A percentile compares a stretch with the other conserved stretches of the same genome.
Evolutionary conservation across 2,329 filamentous ascomycete genomes (phyloP).

Genomic region (Coniella lustricola): DNA sequence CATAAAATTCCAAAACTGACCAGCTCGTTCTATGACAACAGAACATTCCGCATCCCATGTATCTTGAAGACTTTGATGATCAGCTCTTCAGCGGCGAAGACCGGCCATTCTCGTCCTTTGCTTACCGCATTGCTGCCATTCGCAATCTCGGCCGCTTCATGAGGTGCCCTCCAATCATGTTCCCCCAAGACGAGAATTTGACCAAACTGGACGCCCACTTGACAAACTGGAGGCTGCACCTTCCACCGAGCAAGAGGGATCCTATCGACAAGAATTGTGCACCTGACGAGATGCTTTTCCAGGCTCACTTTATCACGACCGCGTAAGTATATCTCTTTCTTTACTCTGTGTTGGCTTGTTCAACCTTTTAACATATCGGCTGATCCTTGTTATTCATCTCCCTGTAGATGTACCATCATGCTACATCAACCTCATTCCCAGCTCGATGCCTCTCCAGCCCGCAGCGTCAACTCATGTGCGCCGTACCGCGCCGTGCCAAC

Average conservation of each 20-base stretch:
- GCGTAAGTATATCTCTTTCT: conserved; percentile 33
- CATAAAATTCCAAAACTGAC: neutral
- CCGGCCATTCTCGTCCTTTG: conserved; percentile 71
- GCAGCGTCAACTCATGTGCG: conserved; percentile 59
- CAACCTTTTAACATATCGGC: too few species aligned
- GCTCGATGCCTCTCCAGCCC: conserved; percentile 55
- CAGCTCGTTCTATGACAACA: conserved; percentile 19
- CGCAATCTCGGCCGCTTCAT: conserved; percentile 75
- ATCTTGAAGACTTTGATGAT: conserved; percentile 70
- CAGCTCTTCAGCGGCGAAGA: conserved; percentile 65
- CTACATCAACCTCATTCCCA: conserved; percentile 75
- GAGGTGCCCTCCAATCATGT: conserved; percentile 43
- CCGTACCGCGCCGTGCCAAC: conserved; percentile 46
- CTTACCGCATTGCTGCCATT: conserved; percentile 75
- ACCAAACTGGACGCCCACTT: conserved; percentile 45
- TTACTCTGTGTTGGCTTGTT: too few species aligned
- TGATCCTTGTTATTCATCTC: too few species aligned
- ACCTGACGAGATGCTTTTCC: conserved; percentile 86
- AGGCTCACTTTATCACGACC: conserved; percentile 73
- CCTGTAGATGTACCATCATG: conserved; percentile 55
- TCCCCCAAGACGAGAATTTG: conserved; percentile 47
- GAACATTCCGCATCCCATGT: conserved; percentile 53
- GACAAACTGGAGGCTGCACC: conserved; percentile 71
- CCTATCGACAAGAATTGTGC: conserved; percentile 62
- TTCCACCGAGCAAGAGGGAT: conserved; percentile 65